A percentile compares a stretch with the other conserved stretches of the same genome.
Conservation (phyloP, 2,329 filamentous ascomycete species). For the Epichloe baconii region DNA sequence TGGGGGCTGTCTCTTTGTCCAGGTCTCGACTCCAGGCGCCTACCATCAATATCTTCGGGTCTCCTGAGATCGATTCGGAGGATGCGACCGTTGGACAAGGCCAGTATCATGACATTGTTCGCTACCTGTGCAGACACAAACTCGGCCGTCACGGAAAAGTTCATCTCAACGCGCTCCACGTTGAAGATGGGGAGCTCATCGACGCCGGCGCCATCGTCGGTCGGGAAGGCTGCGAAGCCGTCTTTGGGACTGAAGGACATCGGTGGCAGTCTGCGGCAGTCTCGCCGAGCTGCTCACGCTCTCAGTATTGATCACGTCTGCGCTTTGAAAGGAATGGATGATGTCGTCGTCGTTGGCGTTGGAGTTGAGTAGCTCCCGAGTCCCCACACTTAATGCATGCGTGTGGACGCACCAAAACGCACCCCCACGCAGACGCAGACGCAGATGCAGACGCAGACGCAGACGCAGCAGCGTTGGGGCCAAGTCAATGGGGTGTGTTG, state of each 20-base stretch:
- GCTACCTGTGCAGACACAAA: slow-evolving; percentile 95
- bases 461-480: too few species aligned
- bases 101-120: slow-evolving; percentile 90
- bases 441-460: neutral
- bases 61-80: slow-evolving; percentile 88
- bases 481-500: too few species aligned
- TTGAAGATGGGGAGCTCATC: slow-evolving; percentile 82
- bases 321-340: neutral
- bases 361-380: neutral
- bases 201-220: slow-evolving; percentile 41
- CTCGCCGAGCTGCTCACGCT: neutral
- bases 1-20: neutral
- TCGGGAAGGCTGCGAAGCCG: slow-evolving; percentile 58
- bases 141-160: slow-evolving; percentile 87
- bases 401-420: too few species aligned
- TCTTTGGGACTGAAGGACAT: slow-evolving; percentile 31
- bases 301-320: neutral
- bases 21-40: slow-evolving; percentile 6
- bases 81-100: slow-evolving; percentile 83
- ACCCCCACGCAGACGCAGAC: neutral
- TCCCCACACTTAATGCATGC: too few species aligned
- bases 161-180: slow-evolving; percentile 80
- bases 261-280: slow-evolving; percentile 8
- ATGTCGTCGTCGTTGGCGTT: neutral
- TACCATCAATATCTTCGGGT: slow-evolving; percentile 88